phyloP scores from a whole-genome alignment of 352 stramenopile genomes.

The Phytophthora ohioensis region DNA sequence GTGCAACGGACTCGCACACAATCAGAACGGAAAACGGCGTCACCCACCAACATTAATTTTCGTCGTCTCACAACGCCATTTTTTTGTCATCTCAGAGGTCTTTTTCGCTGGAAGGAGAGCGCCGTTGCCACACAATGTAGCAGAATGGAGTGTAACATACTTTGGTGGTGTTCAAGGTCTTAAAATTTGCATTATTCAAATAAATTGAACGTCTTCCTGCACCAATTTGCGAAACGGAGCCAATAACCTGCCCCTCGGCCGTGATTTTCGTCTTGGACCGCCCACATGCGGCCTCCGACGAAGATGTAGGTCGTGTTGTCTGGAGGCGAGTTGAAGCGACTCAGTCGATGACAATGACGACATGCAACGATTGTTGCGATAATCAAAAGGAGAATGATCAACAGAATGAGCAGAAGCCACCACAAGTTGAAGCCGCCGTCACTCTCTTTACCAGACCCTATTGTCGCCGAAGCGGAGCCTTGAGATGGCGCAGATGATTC shows the following conservation, averaged over 20 bases:
- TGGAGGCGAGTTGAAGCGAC: constrained; percentile 24
- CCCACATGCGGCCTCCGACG: constrained; percentile 39
- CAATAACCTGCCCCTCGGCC: constrained; percentile 28
- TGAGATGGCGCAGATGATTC: constrained; percentile 18
- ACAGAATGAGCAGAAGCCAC: constrained; percentile 33
- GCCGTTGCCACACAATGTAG: not conserved
- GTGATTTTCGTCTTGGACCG: constrained; percentile 29
- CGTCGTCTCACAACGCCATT: constrained; percentile 4
- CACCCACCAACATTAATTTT: constrained; percentile 29
- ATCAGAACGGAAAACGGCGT: constrained; percentile 25
- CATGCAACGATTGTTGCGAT: constrained; percentile 34
- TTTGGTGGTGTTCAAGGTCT: not conserved
- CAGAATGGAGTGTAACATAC: not conserved
- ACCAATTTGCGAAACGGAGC: constrained; percentile 39
- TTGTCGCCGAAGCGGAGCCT: constrained; percentile 33
- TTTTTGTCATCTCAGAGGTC: constrained; percentile 6
- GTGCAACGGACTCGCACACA: constrained; percentile 21
- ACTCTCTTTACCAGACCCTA: constrained; percentile 1
- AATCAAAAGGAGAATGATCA: constrained; percentile 31
- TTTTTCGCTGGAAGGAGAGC: constrained; percentile 10
- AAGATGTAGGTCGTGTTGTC: constrained; percentile 41
- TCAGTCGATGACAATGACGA: constrained; percentile 32
- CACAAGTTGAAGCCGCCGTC: constrained; percentile 25
- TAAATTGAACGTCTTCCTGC: constrained; percentile 40
- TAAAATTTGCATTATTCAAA: constrained; percentile 18